Evolutionary conservation across 108 stramenopile genomes (phyloP).

Genomic region (Discostella pseudostelligera): DNA sequence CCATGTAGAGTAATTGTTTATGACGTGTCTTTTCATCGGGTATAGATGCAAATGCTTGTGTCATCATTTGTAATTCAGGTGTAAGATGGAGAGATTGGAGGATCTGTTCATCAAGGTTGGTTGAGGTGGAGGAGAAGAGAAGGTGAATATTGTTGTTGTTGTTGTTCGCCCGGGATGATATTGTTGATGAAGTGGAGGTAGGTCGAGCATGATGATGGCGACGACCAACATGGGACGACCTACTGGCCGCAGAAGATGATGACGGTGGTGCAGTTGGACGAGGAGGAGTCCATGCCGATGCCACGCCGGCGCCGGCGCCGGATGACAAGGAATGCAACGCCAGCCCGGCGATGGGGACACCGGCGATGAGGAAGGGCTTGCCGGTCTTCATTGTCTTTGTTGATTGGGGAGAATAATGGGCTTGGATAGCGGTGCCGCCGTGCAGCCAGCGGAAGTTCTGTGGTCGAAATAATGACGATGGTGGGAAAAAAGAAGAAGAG

Average conservation of each 20-base stretch:
- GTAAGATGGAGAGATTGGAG: slow-evolving; percentile 60
- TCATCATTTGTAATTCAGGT: slow-evolving; percentile 75
- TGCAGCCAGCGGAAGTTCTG: too few relatives aligned
- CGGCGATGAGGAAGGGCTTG: slow-evolving; percentile 33
- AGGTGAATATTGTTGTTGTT: background rate
- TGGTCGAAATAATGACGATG: too few relatives aligned
- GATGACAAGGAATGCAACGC: slow-evolving; percentile 15
- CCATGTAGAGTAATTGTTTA: slow-evolving; percentile 95
- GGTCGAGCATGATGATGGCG: background rate
- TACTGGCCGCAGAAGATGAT: background rate
- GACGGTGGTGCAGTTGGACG: slow-evolving; percentile 2
- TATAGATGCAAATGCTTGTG: slow-evolving; percentile 73
- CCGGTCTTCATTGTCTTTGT: slow-evolving; percentile 14
- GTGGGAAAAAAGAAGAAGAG: too few relatives aligned
- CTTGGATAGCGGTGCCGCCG: too few relatives aligned
- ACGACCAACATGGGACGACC: background rate
- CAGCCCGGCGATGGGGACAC: slow-evolving; percentile 42
- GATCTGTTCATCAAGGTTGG: slow-evolving; percentile 18
- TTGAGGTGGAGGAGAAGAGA: background rate
- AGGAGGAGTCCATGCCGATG: slow-evolving; percentile 32
- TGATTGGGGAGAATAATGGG: too few relatives aligned
- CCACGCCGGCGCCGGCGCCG: slow-evolving; percentile 7
- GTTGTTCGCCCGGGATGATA: background rate
- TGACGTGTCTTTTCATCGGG: slow-evolving; percentile 91
- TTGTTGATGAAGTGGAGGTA: too few relatives aligned